Conservation (phyloP, 2,329 filamentous ascomycete genomes). For the Westerdykella ornata region DNA sequence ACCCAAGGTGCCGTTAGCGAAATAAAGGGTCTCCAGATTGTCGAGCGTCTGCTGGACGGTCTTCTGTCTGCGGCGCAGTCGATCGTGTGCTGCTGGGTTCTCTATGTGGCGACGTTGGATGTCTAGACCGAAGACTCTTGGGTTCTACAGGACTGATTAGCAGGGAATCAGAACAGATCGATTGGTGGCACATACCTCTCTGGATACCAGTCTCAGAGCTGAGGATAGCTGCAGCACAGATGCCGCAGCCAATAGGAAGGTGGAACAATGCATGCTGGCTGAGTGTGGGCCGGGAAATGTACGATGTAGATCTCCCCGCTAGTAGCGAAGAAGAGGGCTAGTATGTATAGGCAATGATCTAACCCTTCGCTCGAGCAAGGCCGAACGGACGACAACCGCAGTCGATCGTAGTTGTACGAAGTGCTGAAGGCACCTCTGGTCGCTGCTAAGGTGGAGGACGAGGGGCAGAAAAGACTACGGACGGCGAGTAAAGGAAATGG, state of each 20-base stretch:
- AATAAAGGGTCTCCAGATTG: conserved; percentile 56
- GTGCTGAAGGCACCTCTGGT: too few species aligned
- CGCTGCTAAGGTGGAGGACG: too few species aligned
- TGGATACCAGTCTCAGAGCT: conserved; percentile 25
- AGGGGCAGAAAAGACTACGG: too few species aligned
- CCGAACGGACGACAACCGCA: conserved; percentile 4
- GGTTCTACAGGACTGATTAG: conserved; percentile 27
- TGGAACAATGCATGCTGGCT: conserved; percentile 27
- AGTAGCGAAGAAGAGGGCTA: neutral
- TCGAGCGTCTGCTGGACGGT: conserved; percentile 46
- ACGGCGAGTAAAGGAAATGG: too few species aligned
- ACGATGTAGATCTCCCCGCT: neutral
- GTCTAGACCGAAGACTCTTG: conserved; percentile 45
- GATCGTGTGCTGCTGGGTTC: conserved; percentile 45
- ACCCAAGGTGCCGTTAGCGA: conserved; percentile 52
- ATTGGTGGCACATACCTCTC: conserved; percentile 26
- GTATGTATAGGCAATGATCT: conserved; percentile 8
- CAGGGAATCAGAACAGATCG: neutral
- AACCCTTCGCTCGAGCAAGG: too few species aligned
- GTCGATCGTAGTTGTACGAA: conserved; percentile 7
- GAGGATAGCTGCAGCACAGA: conserved; percentile 24
- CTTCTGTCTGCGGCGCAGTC: conserved; percentile 36
- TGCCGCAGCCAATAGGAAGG: conserved; percentile 19
- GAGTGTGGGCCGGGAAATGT: neutral
- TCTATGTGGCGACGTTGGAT: conserved; percentile 45